Evolutionary conservation across 2,329 filamentous ascomycete genomes (phyloP).

Genomic region (Metarhizium brunneum): DNA sequence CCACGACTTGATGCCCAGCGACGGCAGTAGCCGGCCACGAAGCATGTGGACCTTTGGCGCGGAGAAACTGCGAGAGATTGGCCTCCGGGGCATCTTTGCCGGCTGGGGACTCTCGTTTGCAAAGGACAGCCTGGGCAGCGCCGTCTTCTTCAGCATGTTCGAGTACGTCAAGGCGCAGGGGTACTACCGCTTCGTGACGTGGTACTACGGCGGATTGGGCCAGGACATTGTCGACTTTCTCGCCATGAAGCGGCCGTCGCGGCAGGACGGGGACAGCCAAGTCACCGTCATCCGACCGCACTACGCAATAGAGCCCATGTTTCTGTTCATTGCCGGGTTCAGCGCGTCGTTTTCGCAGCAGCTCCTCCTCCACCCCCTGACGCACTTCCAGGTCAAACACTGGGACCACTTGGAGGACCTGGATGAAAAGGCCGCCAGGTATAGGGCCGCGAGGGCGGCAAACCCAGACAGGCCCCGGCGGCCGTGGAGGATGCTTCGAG

Average conservation of each 20-base stretch:
- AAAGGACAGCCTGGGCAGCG: conserved; percentile 61
- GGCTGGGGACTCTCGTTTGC: conserved; percentile 60
- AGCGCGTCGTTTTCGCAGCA: conserved; percentile 62
- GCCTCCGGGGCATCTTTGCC: conserved; percentile 61
- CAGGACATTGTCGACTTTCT: conserved; percentile 41
- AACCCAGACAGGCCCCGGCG: conserved; percentile 23
- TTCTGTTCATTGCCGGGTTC: conserved; percentile 60
- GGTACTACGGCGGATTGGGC: conserved; percentile 55
- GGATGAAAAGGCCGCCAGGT: conserved; percentile 47
- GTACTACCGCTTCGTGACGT: conserved; percentile 60
- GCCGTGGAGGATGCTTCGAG: conserved; percentile 45
- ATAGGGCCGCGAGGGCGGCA: conserved; percentile 24
- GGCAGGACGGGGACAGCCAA: conserved; percentile 15
- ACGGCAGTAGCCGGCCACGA: conserved; percentile 33
- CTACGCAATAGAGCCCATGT: conserved; percentile 65
- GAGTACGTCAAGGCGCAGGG: conserved; percentile 68
- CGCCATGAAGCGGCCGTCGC: conserved; percentile 33
- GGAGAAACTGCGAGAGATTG: conserved; percentile 59
- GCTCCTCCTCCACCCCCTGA: conserved; percentile 59
- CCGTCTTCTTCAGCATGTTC: conserved; percentile 66
- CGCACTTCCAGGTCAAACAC: conserved; percentile 61
- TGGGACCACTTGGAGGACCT: conserved; percentile 65
- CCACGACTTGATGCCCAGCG: conserved; percentile 33
- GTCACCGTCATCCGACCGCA: conserved; percentile 56
- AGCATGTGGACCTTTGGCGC: conserved; percentile 67